These are phyloP conservation scores for Fraxinus quadrangulata DNA, from an alignment of 257 asterid species.

Conservation along the genomic window DNA sequence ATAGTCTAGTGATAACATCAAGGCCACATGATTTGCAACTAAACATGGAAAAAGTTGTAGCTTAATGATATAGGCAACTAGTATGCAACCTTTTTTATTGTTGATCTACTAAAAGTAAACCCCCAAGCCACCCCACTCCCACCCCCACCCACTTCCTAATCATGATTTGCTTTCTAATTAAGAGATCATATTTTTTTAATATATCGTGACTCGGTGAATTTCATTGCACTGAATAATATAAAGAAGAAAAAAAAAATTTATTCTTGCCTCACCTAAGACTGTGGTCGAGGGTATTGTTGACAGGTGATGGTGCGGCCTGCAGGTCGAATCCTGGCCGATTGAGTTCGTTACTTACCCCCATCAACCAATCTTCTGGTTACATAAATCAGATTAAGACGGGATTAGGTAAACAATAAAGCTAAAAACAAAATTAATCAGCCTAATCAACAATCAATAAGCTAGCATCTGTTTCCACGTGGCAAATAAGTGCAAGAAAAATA, in stretches of 20 bases:
- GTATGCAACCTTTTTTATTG: conserved; percentile 9
- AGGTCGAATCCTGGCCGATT: conserved; percentile 47
- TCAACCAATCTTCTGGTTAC: conserved; percentile 59
- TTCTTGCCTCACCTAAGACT: conserved; percentile 58
- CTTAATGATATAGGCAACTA: conserved; percentile 35
- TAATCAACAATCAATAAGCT: conserved; percentile 20
- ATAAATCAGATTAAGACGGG: conserved; percentile 16
- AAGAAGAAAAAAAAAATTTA: neutral
- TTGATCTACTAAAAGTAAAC: conserved; percentile 13
- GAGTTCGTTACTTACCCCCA: conserved; percentile 43
- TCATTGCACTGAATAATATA: neutral
- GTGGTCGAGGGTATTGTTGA: conserved; percentile 32
- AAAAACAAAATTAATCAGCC: neutral
- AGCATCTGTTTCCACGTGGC: neutral
- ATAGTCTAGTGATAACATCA: conserved; percentile 18
- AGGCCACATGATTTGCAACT: conserved; percentile 36
- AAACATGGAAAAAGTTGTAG: conserved; percentile 37
- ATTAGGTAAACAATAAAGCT: conserved; percentile 5
- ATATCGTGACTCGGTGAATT: neutral
- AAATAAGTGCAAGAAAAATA: neutral
- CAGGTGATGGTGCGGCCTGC: conserved; percentile 14
- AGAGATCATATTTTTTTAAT: neutral
- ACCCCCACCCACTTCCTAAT: neutral
- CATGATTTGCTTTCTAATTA: conserved; percentile 1
- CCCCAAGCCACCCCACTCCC: too few relatives aligned